Base-by-base conservation (phyloP, 495 filamentous ascomycete species). In the Neurospora sp. region DNA sequence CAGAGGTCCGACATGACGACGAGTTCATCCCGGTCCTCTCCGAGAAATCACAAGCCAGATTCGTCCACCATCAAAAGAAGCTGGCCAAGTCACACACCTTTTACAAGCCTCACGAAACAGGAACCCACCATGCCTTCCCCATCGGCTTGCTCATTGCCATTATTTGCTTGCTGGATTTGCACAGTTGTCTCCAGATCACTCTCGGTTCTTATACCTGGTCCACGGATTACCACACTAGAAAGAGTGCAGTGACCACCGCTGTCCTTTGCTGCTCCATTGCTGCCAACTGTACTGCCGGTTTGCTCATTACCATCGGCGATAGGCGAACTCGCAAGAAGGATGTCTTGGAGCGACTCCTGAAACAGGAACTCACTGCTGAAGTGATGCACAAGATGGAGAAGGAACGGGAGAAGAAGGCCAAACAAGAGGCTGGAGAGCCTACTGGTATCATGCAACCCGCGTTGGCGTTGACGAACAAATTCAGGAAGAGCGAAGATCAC, bases 81-180 rank as follows among this genome's bases (percentile, higher is more conserved):
- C 91, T 94, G 74, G 84, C 89, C 75, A 91, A 89, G 70, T 91
- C 89, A 0, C 92, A 95, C 77, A 92, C 91, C 2, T 95, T 93
- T 81, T 95, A 94, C 84, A 93, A 92, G 78, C 92, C 92, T 1
- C 91, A 95, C 81, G 92, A 94, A 82, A 94, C 92, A 0, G 81
- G 87, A 46, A 94, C 92, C 3, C 92, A 95, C 76, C 86, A 90
- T 76, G 92, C 92, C 8, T 95, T 94, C 75, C 92, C 92, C 0
- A 83, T 92, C 9, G 86, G 87, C 42, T 82, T 92, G 22, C 87
- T 94, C 39, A 83, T 94, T 48, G 86, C 91, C 44, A 87, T 93
- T 44, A 89, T 93, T 3, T 84, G 91, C 22, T 80, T 95, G n/a
- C 84, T 95, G 0, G 92, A 94, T 76, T 88, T 87, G 69, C 92